phyloP scores from a whole-genome alignment of 2,329 filamentous ascomycete genomes.

The Aspergillus persii region DNA sequence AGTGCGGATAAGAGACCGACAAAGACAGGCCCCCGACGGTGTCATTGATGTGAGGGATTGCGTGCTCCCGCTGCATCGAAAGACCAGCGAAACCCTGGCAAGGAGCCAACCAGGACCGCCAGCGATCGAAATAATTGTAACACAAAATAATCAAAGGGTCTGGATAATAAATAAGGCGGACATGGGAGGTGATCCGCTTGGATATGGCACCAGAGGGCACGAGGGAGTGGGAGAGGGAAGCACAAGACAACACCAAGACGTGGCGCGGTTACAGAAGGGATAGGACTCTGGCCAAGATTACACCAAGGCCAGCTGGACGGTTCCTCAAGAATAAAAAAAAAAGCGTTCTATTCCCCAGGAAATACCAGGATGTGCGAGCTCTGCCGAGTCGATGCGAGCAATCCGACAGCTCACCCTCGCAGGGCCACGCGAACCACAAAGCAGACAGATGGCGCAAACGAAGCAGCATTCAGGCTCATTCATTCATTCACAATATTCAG shows the following conservation, averaged over 20 bases:
- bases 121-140: background rate
- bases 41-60: conserved; percentile 36
- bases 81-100: background rate
- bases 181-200: background rate
- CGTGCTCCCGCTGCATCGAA: conserved; percentile 29
- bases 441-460: conserved; percentile 33
- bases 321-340: background rate
- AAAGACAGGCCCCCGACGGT: conserved; percentile 24
- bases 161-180: background rate
- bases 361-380: background rate
- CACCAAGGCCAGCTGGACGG: background rate
- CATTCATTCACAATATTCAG: conserved; percentile 8
- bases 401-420: conserved; percentile 12
- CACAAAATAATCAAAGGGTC: too few relatives aligned
- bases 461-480: conserved; percentile 30
- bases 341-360: background rate
- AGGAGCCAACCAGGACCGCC: conserved; percentile 4
- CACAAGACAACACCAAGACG: background rate
- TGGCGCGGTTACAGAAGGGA: conserved; percentile 5
- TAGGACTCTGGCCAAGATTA: background rate
- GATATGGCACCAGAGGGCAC: too few relatives aligned
- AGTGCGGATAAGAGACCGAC: conserved; percentile 18
- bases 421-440: conserved; percentile 25
- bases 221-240: background rate
- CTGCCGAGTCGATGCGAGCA: background rate